These are phyloP conservation scores for Lolium rigidum DNA, from an alignment of 176 grass and related monocot species.

Conservation along the genomic window DNA sequence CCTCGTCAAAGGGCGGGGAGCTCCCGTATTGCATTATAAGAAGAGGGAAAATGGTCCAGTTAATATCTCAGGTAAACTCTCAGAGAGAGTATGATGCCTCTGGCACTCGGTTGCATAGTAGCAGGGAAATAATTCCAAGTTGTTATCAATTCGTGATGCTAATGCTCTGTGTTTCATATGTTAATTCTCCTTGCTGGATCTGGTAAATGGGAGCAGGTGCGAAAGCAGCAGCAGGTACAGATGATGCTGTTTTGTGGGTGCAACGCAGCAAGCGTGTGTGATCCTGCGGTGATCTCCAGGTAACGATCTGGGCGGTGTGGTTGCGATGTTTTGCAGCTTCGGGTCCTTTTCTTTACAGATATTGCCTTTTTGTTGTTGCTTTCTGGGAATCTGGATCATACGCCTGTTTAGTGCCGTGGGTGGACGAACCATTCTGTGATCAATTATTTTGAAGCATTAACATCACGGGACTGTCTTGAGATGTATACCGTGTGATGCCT, in stretches of 20 bases:
- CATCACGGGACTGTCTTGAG: too few species aligned
- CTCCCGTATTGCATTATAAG: too few species aligned
- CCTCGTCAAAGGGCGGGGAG: too few species aligned
- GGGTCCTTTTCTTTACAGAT: not conserved
- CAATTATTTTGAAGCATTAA: too few species aligned
- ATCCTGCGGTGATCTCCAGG: not conserved
- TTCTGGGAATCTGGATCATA: too few species aligned
- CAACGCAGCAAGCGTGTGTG: not conserved
- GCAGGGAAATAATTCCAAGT: not conserved
- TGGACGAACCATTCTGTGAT: too few species aligned
- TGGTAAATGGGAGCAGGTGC: conserved; percentile 1
- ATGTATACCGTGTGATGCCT: too few species aligned
- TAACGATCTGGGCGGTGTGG: too few species aligned
- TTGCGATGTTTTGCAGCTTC: not conserved
- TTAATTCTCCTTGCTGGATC: not conserved
- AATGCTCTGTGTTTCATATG: not conserved
- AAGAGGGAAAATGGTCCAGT: too few species aligned
- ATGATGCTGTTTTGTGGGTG: not conserved
- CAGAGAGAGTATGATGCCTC: not conserved
- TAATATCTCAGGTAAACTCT: too few species aligned
- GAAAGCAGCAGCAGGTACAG: not conserved
- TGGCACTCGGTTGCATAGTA: not conserved
- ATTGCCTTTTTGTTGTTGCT: too few species aligned
- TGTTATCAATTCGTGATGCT: not conserved
- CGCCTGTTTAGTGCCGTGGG: too few species aligned